phyloP scores from a whole-genome alignment of 2,329 filamentous ascomycete genomes.

The Penicillium sp. region DNA sequence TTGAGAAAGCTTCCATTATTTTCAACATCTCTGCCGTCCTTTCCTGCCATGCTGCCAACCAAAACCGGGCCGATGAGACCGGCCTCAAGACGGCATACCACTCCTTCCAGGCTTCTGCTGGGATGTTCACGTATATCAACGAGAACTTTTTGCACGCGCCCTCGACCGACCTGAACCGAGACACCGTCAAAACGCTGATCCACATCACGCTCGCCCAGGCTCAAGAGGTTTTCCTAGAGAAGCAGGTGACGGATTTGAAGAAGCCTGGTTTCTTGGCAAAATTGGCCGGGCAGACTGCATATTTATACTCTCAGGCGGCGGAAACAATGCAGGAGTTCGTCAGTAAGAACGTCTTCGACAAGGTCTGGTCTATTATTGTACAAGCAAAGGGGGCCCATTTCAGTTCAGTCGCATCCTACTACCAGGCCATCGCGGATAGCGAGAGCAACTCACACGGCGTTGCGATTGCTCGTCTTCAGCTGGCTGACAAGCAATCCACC shows the following conservation, averaged over 20 bases:
- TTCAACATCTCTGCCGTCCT: slow-evolving; percentile 98
- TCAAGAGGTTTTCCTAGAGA: slow-evolving; percentile 96
- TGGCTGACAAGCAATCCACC: slow-evolving; percentile 70
- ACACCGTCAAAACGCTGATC: slow-evolving; percentile 93
- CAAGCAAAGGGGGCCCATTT: slow-evolving; percentile 73
- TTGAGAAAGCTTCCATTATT: slow-evolving; percentile 97
- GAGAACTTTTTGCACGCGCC: slow-evolving; percentile 98
- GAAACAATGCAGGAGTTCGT: slow-evolving; percentile 93
- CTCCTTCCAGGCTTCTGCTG: slow-evolving; percentile 93
- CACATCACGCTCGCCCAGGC: slow-evolving; percentile 89
- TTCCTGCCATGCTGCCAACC: slow-evolving; percentile 88
- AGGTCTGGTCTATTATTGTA: slow-evolving; percentile 74
- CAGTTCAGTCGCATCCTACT: slow-evolving; percentile 83
- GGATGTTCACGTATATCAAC: slow-evolving; percentile 99
- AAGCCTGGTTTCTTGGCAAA: slow-evolving; percentile 90
- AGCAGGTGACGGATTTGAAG: slow-evolving; percentile 87
- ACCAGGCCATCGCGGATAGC: slow-evolving; percentile 84
- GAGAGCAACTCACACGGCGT: slow-evolving; percentile 82
- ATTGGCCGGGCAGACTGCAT: slow-evolving; percentile 81
- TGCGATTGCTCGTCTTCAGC: slow-evolving; percentile 73
- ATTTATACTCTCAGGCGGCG: slow-evolving; percentile 77
- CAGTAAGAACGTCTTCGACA: slow-evolving; percentile 84
- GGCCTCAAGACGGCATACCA: slow-evolving; percentile 96
- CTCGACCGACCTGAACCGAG: slow-evolving; percentile 88
- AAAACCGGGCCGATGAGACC: slow-evolving; percentile 84